Evolutionary conservation across 2,329 filamentous ascomycete genomes (phyloP), one percentile per base, ranked within the genome.

Genomic region (Calonectria montana): DNA sequence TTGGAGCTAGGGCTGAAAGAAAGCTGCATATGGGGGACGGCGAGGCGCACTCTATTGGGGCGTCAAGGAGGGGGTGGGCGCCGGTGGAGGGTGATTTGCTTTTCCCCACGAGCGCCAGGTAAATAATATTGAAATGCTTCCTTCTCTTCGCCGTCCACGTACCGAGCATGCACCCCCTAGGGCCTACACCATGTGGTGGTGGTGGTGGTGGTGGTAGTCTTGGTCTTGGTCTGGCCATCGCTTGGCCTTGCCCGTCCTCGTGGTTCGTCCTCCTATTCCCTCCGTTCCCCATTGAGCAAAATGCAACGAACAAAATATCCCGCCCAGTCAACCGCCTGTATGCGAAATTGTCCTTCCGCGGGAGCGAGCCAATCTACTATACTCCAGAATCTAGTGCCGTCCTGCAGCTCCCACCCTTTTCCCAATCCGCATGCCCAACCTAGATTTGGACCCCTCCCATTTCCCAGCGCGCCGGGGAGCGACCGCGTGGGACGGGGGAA

Each of bases 381-480:
- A 65, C 68, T 73, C 43, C 55, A 64, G 50, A 74, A 70, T 67
- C 67, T 78, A 73, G 76, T 70, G 74, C 67, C 69, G 69, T 64
- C 65, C 64, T 61, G 41, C 68, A 45, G 35, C 61, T 65, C 64
- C 71, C 73, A 68, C 71, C 65, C 29, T 66, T 47, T 69, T 64
- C 61, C 66, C 37, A 69, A 67, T 73, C 62, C 35, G 23, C 69
- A 62, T 61, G 59, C 72, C 70, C 72, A 77, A 69, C 70, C 59
- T 23, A 39, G 35, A 37, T 23, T 23, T 65, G 53, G 64, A 67
- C 72, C 63, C 65, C 66, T 70, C 66, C 69, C 66, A 66, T 72
- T 74, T 66, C 70, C 67, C 69, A 75, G 62, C 47, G 67, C 55
- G 65, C 67, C 55, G 50, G 73, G 55, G 41, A 45, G 63, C 47